Base-by-base conservation (phyloP, 2,329 filamentous ascomycete species). In the Cytospora schulzeri region DNA sequence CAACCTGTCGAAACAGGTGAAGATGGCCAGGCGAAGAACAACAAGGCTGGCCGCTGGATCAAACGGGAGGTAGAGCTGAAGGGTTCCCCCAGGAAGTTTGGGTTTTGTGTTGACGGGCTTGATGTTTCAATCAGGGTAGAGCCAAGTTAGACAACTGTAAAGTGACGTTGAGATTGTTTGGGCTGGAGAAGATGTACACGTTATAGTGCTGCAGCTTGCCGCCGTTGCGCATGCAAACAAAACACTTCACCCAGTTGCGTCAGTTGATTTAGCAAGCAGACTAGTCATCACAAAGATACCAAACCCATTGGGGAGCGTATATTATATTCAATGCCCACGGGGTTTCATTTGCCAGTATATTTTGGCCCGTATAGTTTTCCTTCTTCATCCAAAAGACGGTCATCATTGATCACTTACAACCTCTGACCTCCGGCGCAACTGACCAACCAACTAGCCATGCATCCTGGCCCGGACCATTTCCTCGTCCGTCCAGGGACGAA, bases 1-100 rank as follows among this genome's bases (percentile, higher is more conserved):
- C 6, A 33, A 12, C 19, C 26, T 28, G 48, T 22, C 12, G 41
- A 70, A 3, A 71, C 33, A 41, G 62, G 22, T 50, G 64, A 26
- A 60, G 54, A 48, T 41, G 61, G 17, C 22, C 67, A 64, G 54
- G 59, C 19, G 41, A 52, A 64, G 22, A 22, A 22, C 15, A 69
- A 71, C 45, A 80, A 76, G 66, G 75, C 79, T 14, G 86, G 83
- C 1, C 83, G 87, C 67, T 93, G 90, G 82, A 82, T 93, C 57
- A 89, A 88, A 75, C 83, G 93, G 65, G 92, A 96, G 75, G 88
- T 93, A 35, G 90, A 93, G 75, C 81, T 97, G 62, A 85, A 84
- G 63, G 89, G 94, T 71, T 90, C 92, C 15, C 93, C 92, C 12
- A 87, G 91, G 71, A 88, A 91, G 75, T 81, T 97, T 69, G 92